Conservation (phyloP, 176 grass and related monocot genomes). For the Eleusine indica region DNA sequence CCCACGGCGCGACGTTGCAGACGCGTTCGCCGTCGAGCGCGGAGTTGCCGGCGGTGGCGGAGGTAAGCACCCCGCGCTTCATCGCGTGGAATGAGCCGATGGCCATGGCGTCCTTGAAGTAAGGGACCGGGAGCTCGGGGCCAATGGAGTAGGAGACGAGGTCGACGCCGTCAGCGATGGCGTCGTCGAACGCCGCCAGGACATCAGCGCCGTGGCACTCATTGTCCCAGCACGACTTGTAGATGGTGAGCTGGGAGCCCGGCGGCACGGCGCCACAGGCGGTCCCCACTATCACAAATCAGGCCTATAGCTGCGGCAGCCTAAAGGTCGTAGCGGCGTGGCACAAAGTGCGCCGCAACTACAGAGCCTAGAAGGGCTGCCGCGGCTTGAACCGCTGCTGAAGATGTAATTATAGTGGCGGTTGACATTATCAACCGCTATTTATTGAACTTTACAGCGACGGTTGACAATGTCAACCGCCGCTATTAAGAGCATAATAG, state of each 20-base stretch:
- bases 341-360: too few relatives aligned
- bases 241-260: constrained; percentile 36
- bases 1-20: constrained; percentile 49
- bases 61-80: constrained; percentile 13
- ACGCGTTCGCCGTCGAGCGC: too few relatives aligned
- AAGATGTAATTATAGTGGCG: too few relatives aligned
- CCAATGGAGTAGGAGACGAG: constrained; percentile 20
- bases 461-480: too few relatives aligned
- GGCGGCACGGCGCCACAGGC: constrained; percentile 39
- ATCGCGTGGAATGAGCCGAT: constrained; percentile 45
- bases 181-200: constrained; percentile 50
- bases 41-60: constrained; percentile 24
- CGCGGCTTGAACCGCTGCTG: too few relatives aligned
- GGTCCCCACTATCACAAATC: too few relatives aligned
- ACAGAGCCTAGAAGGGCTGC: too few relatives aligned
- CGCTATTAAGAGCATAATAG: too few relatives aligned
- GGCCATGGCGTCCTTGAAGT: background rate
- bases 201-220: constrained; percentile 6
- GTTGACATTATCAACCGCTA: too few relatives aligned
- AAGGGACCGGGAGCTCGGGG: constrained; percentile 6
- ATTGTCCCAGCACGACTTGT: constrained; percentile 41
- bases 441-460: too few relatives aligned
- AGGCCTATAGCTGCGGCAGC: too few relatives aligned
- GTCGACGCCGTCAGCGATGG: constrained; percentile 53
- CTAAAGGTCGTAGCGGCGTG: too few relatives aligned